Base-by-base conservation (phyloP, 495 filamentous ascomycete species). In the Cenococcum geophilum region DNA sequence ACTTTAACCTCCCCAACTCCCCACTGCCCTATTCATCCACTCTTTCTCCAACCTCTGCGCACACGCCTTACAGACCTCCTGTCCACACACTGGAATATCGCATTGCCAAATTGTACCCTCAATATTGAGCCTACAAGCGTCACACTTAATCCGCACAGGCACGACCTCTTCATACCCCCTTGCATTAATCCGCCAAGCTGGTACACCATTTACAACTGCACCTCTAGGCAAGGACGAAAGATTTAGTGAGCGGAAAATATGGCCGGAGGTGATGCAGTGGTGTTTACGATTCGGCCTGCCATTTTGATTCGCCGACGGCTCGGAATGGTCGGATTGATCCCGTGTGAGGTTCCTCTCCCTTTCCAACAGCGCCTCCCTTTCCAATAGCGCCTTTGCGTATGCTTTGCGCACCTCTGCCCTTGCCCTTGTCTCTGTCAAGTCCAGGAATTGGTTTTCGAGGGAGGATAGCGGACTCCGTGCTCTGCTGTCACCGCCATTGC, bases 181-280 rank as follows among this genome's bases (percentile, higher is more conserved):
- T 16, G 3, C 20, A 20, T 27, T 16, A 23, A 23, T 16, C 21
- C 11, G 8, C 10, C 20, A 25, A 9, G 25, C 18, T 1, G 49
- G 49, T 16, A 52, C 22, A 32, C 25, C 49, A 5, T 52, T 52
- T 5, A 52, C n/a, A 23, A 9, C 25, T 5, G 21, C 14, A 23
- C 9, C 1, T 5, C 1, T 8, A 4, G 49, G 49, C 1, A 52
- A 10, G 0, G 21, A 25, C 18, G 18, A 23, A 23, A 52, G 49
- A 5, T 16, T 22, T 25, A 52, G 6, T 5, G 21, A 8, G 16
- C 49, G 49, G 49, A 52, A 52, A 9, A 52, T 8, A 20, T 52
- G 49, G 21, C 49, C 49, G 21, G 49, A 52, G 49, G 25, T 10
- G 18, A 52, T 27, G 22, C 49, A 52, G 49, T 52, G 49, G 49